Base-by-base conservation (phyloP, 345 rosid genomes). In the Salix suchowensis region DNA sequence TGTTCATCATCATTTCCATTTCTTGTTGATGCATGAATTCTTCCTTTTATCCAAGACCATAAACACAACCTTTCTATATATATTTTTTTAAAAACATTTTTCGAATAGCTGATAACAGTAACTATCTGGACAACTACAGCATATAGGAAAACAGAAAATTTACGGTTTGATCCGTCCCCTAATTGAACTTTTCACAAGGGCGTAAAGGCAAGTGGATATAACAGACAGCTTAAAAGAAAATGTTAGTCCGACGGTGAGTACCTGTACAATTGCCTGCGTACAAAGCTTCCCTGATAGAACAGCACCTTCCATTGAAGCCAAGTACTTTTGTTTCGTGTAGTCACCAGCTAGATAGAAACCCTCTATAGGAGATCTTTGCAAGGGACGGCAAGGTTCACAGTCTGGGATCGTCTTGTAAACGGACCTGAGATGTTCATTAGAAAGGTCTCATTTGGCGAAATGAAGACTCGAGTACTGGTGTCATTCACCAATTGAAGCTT, bases 221-320 rank as follows among this genome's bases (percentile, higher is more conserved):
- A 60, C 54, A 66, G 52, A 70, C 60, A 39, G 34, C 23, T 34
- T 15, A 16, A 11, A 61, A 50, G 61, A 73, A 24, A 4, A 39
- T 15, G 5, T 13, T 19, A 68, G 60, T 16, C 28, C 55, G 48
- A 79, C 15, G 19, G 64, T 37, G 46, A 46, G 62, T 82, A 91
- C 98, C 98, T 96, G 90, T 30, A 89, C 80, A 74, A 96, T 89
- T 68, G 94, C 88, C 82, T 91, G 91, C 23, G 96, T 92, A 82
- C 98, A 91, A 80, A 91, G 76, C 91, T 96, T 96, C 69, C 99
- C 98, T 0, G 97, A 96, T 72, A 96, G 93, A 70, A 96, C 89
- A 15, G 97, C 99, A 6, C 98, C 99, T 85, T 96, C 98, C 97
- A 96, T 96, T 24, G 98, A 96, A 81, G 99, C 97, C 85, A 96